Conservation (phyloP, 2,329 filamentous ascomycete genomes). For the Elsinoe australis region DNA sequence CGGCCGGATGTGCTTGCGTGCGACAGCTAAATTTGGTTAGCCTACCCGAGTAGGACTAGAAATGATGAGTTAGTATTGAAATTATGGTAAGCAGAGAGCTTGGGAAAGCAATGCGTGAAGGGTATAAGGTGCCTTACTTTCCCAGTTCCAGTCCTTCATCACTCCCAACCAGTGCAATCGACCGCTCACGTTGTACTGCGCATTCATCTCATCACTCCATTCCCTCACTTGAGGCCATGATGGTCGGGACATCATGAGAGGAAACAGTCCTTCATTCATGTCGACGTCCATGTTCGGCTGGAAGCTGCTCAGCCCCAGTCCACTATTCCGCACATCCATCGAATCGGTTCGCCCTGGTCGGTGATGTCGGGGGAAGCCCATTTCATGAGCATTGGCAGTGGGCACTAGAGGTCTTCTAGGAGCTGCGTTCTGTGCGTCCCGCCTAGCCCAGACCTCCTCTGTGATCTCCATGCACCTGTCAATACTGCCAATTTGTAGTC, state of each 20-base stretch:
- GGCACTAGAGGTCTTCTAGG: conserved; percentile 29
- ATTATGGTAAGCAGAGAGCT: background rate
- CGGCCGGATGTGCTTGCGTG: background rate
- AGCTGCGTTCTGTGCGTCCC: conserved; percentile 44
- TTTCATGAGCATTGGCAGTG: conserved; percentile 26
- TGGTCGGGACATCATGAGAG: conserved; percentile 10
- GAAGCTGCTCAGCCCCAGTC: background rate
- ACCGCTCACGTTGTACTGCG: conserved; percentile 58
- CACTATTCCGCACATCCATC: conserved; percentile 7
- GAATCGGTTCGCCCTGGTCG: conserved; percentile 4
- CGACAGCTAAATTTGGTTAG: too few relatives aligned
- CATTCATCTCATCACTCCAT: conserved; percentile 41
- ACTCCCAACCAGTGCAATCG: conserved; percentile 62
- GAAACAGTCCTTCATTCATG: conserved; percentile 8
- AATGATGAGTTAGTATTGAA: conserved; percentile 16
- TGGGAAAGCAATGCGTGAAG: background rate
- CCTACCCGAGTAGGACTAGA: conserved; percentile 36
- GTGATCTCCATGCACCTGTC: conserved; percentile 58
- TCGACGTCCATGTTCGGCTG: conserved; percentile 9
- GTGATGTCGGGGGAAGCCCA: background rate
- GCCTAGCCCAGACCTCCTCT: conserved; percentile 58
- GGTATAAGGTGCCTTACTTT: conserved; percentile 45
- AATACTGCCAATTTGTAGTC: conserved; percentile 60
- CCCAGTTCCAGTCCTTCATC: conserved; percentile 66
- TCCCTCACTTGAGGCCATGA: conserved; percentile 18